phyloP scores from a whole-genome alignment of 352 stramenopile genomes.

The Aphanomyces astaci region DNA sequence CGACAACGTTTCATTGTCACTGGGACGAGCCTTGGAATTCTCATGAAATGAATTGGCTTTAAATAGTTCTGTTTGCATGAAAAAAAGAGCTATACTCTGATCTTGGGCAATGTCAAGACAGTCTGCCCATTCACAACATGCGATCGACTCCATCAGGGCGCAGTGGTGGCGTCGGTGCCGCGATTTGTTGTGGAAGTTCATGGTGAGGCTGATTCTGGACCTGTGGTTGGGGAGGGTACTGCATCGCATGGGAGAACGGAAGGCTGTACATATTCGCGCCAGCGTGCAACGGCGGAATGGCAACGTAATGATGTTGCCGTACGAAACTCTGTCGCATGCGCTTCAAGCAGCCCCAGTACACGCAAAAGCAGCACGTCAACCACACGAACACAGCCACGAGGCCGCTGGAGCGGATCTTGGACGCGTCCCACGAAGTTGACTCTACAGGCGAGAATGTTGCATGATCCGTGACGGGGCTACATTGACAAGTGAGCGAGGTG shows the following conservation, averaged over 20 bases:
- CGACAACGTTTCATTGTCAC: no score
- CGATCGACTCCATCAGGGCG: conserved; percentile 3
- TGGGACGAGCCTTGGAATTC: no score
- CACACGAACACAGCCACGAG: neutral
- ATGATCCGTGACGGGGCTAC: no score
- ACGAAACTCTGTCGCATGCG: neutral
- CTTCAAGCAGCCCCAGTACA: neutral
- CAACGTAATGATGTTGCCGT: neutral
- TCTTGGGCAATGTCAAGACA: neutral
- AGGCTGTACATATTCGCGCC: neutral
- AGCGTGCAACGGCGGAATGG: neutral
- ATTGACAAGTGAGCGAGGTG: neutral
- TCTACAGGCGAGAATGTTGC: no score
- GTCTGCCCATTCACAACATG: neutral
- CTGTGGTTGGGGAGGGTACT: neutral
- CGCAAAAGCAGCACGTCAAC: neutral
- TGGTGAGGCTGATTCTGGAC: neutral
- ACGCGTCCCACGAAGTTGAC: no score
- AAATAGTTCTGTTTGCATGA: neutral
- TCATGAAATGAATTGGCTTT: no score
- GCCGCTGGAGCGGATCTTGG: neutral
- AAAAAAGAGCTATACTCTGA: neutral
- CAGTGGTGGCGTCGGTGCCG: neutral
- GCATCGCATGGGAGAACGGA: neutral
- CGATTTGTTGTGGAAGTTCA: neutral